A percentile compares a stretch with the other conserved stretches of the same genome.
phyloP scores from a whole-genome alignment of 1,284 basidiomycete species.

The Marasmius sp. region DNA sequence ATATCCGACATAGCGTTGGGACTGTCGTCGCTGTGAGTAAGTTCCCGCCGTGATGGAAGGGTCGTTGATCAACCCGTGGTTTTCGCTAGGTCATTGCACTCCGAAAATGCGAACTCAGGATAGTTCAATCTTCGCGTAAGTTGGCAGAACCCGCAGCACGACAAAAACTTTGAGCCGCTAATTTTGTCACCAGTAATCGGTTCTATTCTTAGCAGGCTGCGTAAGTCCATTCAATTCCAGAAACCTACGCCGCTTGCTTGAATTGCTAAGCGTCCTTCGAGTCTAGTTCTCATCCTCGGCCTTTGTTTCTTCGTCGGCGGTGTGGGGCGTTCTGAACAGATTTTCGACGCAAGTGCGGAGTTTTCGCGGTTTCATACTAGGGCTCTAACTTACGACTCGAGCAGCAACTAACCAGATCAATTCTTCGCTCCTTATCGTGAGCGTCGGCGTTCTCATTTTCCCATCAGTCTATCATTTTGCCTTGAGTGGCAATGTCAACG shows the following conservation, averaged over 20 bases:
- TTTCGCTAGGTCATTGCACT: constrained; percentile 68
- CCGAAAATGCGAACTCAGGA: constrained; percentile 78
- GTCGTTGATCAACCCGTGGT: not conserved
- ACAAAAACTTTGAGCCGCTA: not conserved
- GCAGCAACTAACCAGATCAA: constrained; percentile 79
- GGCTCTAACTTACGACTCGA: not conserved
- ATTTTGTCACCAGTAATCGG: constrained; percentile 58
- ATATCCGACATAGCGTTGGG: constrained; percentile 53
- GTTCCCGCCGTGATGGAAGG: not conserved
- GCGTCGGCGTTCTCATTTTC: constrained; percentile 77
- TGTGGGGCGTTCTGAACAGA: constrained; percentile 74
- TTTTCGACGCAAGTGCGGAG: constrained; percentile 65
- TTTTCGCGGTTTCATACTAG: constrained; percentile 1
- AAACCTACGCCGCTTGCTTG: not conserved
- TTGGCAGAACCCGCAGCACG: constrained; percentile 4
- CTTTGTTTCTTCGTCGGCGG: constrained; percentile 85
- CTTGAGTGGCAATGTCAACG: constrained; percentile 37
- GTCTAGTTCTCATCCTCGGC: constrained; percentile 63
- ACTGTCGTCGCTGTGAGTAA: constrained; percentile 66
- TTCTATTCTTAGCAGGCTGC: constrained; percentile 74
- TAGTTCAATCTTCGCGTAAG: constrained; percentile 81
- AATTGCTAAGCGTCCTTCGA: not conserved
- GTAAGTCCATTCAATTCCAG: constrained; percentile 36
- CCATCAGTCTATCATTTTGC: constrained; percentile 78
- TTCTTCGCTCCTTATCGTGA: constrained; percentile 79